Evolutionary conservation across 352 stramenopile species (phyloP).

Genomic region (Aphanomyces cochlioides): DNA sequence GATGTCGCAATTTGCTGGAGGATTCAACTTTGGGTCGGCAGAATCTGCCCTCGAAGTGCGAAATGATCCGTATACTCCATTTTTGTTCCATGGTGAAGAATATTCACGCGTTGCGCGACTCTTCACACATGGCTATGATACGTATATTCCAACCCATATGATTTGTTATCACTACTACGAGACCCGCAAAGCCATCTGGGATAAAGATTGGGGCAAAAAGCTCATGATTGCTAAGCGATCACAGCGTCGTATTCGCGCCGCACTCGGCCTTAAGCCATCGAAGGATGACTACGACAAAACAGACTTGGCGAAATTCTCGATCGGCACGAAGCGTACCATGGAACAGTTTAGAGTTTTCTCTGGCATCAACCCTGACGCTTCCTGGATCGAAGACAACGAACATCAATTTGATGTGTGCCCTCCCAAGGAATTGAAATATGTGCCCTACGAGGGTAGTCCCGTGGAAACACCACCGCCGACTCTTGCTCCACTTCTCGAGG

Average conservation of each 20-base stretch:
- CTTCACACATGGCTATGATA: conserved; percentile 41
- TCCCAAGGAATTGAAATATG: conserved; percentile 52
- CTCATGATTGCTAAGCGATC: conserved; percentile 64
- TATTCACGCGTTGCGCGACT: conserved; percentile 20
- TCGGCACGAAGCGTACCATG: conserved; percentile 37
- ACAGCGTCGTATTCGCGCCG: conserved; percentile 68
- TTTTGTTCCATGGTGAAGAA: conserved; percentile 25
- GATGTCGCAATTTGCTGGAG: conserved; percentile 58
- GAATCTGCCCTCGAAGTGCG: conserved; percentile 58
- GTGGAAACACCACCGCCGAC: not conserved
- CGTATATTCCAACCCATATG: conserved; percentile 66
- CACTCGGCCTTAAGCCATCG: conserved; percentile 52
- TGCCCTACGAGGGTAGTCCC: conserved; percentile 42
- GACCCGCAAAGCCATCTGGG: conserved; percentile 74
- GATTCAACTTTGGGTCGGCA: conserved; percentile 78
- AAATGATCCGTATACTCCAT: conserved; percentile 24
- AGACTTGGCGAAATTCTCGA: conserved; percentile 56
- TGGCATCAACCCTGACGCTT: not conserved
- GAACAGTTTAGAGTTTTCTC: not conserved
- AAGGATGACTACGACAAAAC: conserved; percentile 65
- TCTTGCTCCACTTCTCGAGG: too few relatives aligned
- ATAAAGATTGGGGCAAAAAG: conserved; percentile 66
- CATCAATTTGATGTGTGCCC: conserved; percentile 73
- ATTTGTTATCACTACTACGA: conserved; percentile 80
- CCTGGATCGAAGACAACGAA: conserved; percentile 32